Base-by-base conservation (phyloP, 352 stramenopile species). In the Globisporangium yorkense region DNA sequence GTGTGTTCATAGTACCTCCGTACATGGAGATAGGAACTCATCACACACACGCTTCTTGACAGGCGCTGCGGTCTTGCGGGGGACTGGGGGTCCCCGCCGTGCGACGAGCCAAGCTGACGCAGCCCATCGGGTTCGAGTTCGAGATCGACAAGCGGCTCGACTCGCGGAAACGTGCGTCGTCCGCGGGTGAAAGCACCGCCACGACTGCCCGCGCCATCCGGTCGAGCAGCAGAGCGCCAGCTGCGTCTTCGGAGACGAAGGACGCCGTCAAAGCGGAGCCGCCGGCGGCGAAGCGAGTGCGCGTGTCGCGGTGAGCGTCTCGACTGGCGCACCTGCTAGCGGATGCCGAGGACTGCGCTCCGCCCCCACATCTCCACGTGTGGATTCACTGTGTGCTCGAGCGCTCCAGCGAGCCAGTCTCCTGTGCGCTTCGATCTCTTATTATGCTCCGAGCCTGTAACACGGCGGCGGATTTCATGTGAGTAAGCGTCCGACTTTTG, bases 21-120 rank as follows among this genome's bases (percentile, higher is more conserved):
- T 27, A 2, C 24, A 27, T 27, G 24, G 24, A 27, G 24, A 27
- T 27, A 27, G 1, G 24, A 27, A 27, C 24, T 27, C 24, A 27
- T 1, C 4, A 33, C 16, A 27, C 1, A 35, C 1, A 21, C 33
- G 20, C 20, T 41, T 29, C 48, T 44, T 46, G 47, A 18, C 21
- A 81, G 77, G 60, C 81, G 2, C 54, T 91, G n/a, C 70, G 75
- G 24, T 74, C 76, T 10, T 77, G 70, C 57, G 81, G 81, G n/a
- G 77, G 77, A 10, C 58, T 89, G 13, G 81, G 81, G 12, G 75
- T 91, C 33, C 81, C 81, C 13, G 78, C 78, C 1, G 75, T 91
- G 59, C 76, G 81, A 54, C 81, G 73, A 40, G 68, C 74, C 44
- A 81, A 83, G 50, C 75, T 91, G 12, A 91, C 81, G 29, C 81